Percentiles rank a stretch among this genome's conserved stretches.
Conservation (phyloP, 2,329 filamentous ascomycete species). For the Anthostomella pinea region DNA sequence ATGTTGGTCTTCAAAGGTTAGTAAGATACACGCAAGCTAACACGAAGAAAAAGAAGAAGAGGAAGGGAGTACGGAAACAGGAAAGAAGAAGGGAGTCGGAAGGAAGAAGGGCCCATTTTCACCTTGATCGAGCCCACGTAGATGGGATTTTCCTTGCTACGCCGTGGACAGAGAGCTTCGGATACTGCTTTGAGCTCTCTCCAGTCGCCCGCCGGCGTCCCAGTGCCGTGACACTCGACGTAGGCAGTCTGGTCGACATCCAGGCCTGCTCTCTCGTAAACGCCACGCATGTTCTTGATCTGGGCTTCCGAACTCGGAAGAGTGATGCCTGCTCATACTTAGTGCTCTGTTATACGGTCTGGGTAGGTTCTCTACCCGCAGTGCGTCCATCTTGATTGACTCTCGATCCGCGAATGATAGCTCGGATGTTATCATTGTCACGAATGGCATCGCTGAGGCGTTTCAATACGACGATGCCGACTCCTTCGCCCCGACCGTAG, state of each 20-base stretch:
- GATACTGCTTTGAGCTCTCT: constrained; percentile 48
- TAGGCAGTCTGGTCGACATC: constrained; percentile 53
- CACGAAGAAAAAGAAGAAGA: too few species aligned
- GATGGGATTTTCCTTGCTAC: constrained; percentile 36
- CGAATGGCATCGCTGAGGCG: constrained; percentile 53
- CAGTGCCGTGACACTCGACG: too few species aligned
- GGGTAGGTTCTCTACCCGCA: too few species aligned
- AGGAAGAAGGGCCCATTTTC: too few species aligned
- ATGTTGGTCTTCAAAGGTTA: too few species aligned
- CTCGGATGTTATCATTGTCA: constrained; percentile 57
- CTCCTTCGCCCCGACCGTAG: constrained; percentile 63
- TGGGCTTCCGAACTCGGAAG: constrained; percentile 3
- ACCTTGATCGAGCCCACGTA: constrained; percentile 51
- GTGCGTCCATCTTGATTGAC: constrained; percentile 60
- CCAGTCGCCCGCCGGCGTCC: constrained; percentile 53
- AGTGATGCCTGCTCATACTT: too few species aligned
- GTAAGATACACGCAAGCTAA: too few species aligned
- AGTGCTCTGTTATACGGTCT: too few species aligned
- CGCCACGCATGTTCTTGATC: too few species aligned
- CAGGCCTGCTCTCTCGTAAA: too few species aligned
- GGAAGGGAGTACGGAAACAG: too few species aligned
- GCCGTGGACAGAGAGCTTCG: constrained; percentile 37
- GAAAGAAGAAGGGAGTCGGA: too few species aligned
- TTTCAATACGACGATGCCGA: constrained; percentile 59
- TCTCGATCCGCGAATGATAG: constrained; percentile 51